These are phyloP conservation scores for Rhododendron molle DNA, from an alignment of 148 eudicot species.

Conservation along the genomic window DNA sequence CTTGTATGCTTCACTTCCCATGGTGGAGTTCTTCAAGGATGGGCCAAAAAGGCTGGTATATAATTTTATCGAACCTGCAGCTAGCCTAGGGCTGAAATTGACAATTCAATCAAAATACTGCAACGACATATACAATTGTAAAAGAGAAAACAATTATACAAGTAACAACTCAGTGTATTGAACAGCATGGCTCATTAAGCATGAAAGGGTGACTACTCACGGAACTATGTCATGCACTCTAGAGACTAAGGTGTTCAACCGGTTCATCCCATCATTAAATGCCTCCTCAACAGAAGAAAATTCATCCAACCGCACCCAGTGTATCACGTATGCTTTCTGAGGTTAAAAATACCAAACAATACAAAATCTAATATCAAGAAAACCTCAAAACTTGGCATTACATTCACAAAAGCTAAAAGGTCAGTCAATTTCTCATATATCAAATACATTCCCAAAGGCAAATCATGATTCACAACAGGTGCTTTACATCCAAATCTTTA, in stretches of 20 bases:
- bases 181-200: not conserved
- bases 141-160: not conserved
- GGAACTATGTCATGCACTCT: slow-evolving; percentile 73
- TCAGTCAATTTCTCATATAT: not conserved
- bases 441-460: not conserved
- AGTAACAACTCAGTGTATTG: not conserved
- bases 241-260: slow-evolving; percentile 59
- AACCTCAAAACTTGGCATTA: not conserved
- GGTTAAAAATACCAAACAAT: slow-evolving; percentile 4
- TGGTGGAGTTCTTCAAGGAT: slow-evolving; percentile 66
- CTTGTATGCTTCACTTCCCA: slow-evolving; percentile 76
- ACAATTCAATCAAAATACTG: slow-evolving; percentile 9
- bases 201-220: slow-evolving; percentile 40
- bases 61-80: slow-evolving; percentile 77
- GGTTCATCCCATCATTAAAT: slow-evolving; percentile 59
- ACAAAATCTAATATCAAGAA: not conserved
- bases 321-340: slow-evolving; percentile 83
- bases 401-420: not conserved
- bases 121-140: not conserved
- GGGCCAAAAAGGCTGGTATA: slow-evolving; percentile 69
- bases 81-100: slow-evolving; percentile 71
- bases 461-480: not conserved
- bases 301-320: slow-evolving; percentile 82
- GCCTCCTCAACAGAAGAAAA: slow-evolving; percentile 83
- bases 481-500: not conserved